These are phyloP conservation scores for Candida krabiensis DNA, from an alignment of 805 yeast species.

Conservation along the genomic window DNA sequence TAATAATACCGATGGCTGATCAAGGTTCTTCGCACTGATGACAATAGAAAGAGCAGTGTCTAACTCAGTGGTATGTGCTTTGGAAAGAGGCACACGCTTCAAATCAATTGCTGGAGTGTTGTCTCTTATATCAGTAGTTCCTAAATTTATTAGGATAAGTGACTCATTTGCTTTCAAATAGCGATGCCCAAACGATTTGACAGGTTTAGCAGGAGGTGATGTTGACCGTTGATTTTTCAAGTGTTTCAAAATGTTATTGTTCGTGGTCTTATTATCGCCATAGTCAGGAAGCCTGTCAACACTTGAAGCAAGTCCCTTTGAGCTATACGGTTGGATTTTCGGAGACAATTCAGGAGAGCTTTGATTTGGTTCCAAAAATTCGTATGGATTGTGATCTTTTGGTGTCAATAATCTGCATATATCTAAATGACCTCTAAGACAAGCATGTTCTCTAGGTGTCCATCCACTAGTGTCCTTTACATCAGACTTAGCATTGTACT, in stretches of 20 bases:
- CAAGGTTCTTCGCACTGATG: constrained; percentile 46
- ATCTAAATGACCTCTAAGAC: constrained; percentile 79
- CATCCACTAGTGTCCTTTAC: constrained; percentile 83
- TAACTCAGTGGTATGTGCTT: constrained; percentile 75
- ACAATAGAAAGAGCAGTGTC: constrained; percentile 85
- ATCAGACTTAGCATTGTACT: constrained; percentile 52
- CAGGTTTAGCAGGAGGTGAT: constrained; percentile 46
- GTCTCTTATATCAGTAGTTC: constrained; percentile 77
- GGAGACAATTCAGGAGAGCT: constrained; percentile 30
- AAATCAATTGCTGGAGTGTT: constrained; percentile 59
- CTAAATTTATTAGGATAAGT: constrained; percentile 77
- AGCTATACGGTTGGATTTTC: constrained; percentile 34
- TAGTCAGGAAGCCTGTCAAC: constrained; percentile 27
- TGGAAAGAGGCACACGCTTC: constrained; percentile 71
- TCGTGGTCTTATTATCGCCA: constrained; percentile 9
- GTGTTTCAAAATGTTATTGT: constrained; percentile 21
- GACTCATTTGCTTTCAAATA: constrained; percentile 65
- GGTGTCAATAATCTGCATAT: constrained; percentile 66
- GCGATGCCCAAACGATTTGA: constrained; percentile 84
- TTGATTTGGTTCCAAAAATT: constrained; percentile 17
- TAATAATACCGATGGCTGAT: constrained; percentile 55
- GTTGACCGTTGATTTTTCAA: constrained; percentile 22
- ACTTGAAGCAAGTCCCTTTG: constrained; percentile 23
- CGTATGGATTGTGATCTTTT: constrained; percentile 37
- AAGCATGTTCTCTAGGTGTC: constrained; percentile 98